Evolutionary conservation across 192 early-diverging fungal species (phyloP).

Genomic region (Podila minutissima): DNA sequence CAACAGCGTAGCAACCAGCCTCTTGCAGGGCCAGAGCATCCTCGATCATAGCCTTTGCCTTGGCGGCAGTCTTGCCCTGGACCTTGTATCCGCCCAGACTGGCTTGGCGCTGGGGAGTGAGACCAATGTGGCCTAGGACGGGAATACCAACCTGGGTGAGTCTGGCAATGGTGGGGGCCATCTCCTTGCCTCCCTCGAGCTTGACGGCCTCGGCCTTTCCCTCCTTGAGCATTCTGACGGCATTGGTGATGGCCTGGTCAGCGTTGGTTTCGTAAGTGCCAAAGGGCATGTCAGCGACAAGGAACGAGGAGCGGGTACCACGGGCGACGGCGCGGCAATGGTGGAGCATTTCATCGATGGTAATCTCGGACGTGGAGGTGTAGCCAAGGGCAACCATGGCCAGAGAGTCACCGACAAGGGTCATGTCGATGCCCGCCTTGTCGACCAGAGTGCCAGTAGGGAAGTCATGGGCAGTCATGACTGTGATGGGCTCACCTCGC

Average conservation of each 20-base stretch:
- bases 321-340: conserved; percentile 91
- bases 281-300: conserved; percentile 93
- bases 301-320: conserved; percentile 79
- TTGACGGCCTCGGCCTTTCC: conserved; percentile 95
- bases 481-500: conserved; percentile 79
- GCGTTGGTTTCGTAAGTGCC: conserved; percentile 89
- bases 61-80: conserved; percentile 87
- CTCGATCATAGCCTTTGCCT: conserved; percentile 79
- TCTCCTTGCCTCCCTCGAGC: conserved; percentile 93
- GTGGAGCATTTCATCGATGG: conserved; percentile 97
- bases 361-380: conserved; percentile 84
- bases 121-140: conserved; percentile 93
- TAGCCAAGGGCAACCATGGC: conserved; percentile 98
- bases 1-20: conserved; percentile 91
- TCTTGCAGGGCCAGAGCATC: conserved; percentile 91
- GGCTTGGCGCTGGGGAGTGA: conserved; percentile 93
- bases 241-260: conserved; percentile 77
- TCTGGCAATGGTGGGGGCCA: conserved; percentile 76
- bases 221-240: conserved; percentile 89
- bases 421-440: conserved; percentile 84
- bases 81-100: conserved; percentile 91
- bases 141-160: conserved; percentile 92
- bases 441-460: conserved; percentile 89
- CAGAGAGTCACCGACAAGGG: conserved; percentile 94
- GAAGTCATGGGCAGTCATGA: conserved; percentile 99